Percentiles rank a stretch among this genome's conserved stretches.
Evolutionary conservation across 768 basidiomycete species (phyloP).

Genomic region (Podaxis pistillaris): DNA sequence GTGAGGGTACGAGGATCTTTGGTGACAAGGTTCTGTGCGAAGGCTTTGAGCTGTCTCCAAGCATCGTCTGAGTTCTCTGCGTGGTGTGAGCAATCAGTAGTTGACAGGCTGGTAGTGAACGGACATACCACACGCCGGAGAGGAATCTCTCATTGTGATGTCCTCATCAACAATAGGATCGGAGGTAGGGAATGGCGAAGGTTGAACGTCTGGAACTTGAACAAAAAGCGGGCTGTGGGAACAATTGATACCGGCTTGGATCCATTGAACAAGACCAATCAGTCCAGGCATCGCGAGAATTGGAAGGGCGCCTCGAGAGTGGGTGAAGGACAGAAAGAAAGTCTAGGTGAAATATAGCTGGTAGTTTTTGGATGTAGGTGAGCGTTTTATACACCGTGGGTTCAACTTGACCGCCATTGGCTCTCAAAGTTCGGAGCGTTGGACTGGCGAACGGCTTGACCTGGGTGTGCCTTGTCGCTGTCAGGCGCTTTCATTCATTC

Average conservation of each 20-base stretch:
- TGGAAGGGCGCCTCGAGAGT: not conserved
- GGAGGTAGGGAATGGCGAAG: not conserved
- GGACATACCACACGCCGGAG: not conserved
- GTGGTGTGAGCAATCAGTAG: not conserved
- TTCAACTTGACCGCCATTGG: not conserved
- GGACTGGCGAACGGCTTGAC: not conserved
- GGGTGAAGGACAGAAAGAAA: not conserved
- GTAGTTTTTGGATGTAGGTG: not conserved
- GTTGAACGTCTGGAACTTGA: not conserved
- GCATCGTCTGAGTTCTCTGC: not conserved
- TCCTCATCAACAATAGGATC: not conserved
- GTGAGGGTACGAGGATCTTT: not conserved
- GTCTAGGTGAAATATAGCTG: not conserved
- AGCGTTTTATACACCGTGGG: not conserved
- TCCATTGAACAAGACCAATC: not conserved
- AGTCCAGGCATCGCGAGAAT: not conserved
- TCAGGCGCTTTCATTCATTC: too few relatives aligned
- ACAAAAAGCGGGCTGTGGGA: not conserved
- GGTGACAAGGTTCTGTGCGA: not conserved
- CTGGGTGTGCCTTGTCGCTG: not conserved
- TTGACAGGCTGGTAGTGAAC: not conserved
- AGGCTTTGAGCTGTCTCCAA: not conserved
- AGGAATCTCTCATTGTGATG: not conserved
- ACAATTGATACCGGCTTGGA: not conserved
- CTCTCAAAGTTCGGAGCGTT: not conserved